Evolutionary conservation across 768 basidiomycete genomes (phyloP).

Genomic region (Termitomyces sp.): DNA sequence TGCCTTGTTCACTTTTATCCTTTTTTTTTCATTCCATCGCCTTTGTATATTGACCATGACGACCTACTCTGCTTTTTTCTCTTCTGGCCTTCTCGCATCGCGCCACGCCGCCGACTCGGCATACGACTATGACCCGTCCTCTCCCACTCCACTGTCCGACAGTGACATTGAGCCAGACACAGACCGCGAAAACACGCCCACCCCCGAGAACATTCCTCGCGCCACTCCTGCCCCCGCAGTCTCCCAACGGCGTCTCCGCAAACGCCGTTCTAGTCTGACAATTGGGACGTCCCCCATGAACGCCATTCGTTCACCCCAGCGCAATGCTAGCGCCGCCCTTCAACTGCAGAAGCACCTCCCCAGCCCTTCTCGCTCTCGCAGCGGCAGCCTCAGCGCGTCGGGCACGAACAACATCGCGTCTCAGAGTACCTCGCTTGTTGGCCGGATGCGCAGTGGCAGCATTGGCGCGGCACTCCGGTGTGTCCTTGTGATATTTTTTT

Average conservation of each 20-base stretch:
- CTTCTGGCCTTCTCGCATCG: constrained; percentile 61
- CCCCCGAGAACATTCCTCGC: constrained; percentile 11
- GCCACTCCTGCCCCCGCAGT: background rate
- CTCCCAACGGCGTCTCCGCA: constrained; percentile 40
- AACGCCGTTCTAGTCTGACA: constrained; percentile 60
- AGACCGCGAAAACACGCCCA: constrained; percentile 18
- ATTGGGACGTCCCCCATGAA: constrained; percentile 47
- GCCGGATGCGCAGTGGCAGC: constrained; percentile 56
- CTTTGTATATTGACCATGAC: constrained; percentile 19
- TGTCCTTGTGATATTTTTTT: constrained; percentile 7
- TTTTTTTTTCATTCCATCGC: background rate
- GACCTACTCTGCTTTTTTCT: constrained; percentile 64
- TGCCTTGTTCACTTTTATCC: background rate
- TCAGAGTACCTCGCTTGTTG: constrained; percentile 37
- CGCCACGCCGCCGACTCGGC: constrained; percentile 12
- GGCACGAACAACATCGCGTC: constrained; percentile 13
- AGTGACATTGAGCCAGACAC: constrained; percentile 28
- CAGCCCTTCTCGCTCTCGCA: constrained; percentile 36
- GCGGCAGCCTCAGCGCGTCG: constrained; percentile 33
- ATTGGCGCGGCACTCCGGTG: constrained; percentile 27
- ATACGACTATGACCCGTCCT: constrained; percentile 11
- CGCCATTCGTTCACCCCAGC: constrained; percentile 50
- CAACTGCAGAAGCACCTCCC: constrained; percentile 41
- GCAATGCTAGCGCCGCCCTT: constrained; percentile 44
- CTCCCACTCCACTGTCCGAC: constrained; percentile 20